Conservation (phyloP, 768 basidiomycete genomes). For the Leccinellum albellum region DNA sequence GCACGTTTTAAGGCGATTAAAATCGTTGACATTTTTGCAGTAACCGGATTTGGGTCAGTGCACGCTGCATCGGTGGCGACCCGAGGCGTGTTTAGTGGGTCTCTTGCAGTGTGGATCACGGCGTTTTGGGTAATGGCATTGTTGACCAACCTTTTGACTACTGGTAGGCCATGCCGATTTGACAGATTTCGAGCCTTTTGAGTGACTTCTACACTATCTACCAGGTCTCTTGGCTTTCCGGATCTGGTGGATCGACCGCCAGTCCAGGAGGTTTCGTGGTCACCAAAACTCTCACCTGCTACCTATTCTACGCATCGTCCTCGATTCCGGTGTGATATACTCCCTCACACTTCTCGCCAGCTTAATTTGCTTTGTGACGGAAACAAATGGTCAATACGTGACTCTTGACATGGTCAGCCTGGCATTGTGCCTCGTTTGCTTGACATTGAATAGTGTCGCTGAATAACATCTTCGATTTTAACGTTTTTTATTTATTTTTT, state of each 20-base stretch:
- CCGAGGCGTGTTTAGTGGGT: slow-evolving; percentile 23
- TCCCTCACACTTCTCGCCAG: slow-evolving; percentile 32
- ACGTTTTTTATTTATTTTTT: not conserved
- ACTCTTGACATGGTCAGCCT: slow-evolving; percentile 34
- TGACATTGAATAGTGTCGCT: not conserved
- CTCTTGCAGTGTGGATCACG: slow-evolving; percentile 32
- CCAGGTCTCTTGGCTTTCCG: slow-evolving; percentile 28
- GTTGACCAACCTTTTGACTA: slow-evolving; percentile 31
- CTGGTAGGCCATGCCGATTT: slow-evolving; percentile 18
- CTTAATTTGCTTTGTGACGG: slow-evolving; percentile 26
- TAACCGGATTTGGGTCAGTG: slow-evolving; percentile 10
- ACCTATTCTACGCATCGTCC: slow-evolving; percentile 25
- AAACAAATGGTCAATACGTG: slow-evolving; percentile 32
- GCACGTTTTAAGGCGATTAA: not conserved
- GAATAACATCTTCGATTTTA: not conserved
- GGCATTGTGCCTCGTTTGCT: not conserved
- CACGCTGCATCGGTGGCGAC: slow-evolving; percentile 3
- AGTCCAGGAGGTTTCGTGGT: slow-evolving; percentile 11
- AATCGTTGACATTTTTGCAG: slow-evolving; percentile 1
- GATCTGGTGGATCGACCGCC: slow-evolving; percentile 29
- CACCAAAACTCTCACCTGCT: slow-evolving; percentile 7
- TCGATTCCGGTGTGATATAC: slow-evolving; percentile 39
- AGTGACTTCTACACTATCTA: not conserved
- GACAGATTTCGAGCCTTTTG: not conserved
- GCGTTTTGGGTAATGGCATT: slow-evolving; percentile 33